Evolutionary conservation across 306 rosid genomes (phyloP).

Genomic region (Medicago ruthenica): DNA sequence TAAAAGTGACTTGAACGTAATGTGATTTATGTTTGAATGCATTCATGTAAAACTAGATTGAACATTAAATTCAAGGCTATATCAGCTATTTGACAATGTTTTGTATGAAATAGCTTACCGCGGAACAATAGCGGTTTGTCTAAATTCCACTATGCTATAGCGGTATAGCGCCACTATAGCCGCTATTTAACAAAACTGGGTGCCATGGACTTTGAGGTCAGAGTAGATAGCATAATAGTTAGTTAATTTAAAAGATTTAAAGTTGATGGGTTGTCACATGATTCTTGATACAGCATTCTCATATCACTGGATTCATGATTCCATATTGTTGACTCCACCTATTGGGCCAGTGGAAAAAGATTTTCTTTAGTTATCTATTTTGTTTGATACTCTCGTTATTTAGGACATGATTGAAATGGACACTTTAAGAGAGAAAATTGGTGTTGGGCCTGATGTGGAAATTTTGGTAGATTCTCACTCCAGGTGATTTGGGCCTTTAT

Average conservation of each 20-base stretch:
- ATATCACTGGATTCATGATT: background rate
- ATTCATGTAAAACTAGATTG: background rate
- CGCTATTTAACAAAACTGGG: too few species aligned
- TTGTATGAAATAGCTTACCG: too few species aligned
- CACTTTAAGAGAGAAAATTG: background rate
- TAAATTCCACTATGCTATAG: too few species aligned
- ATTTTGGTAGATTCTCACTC: background rate
- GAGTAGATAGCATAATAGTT: too few species aligned
- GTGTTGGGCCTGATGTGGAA: background rate
- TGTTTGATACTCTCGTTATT: background rate
- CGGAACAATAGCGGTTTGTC: too few species aligned
- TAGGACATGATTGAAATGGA: slow-evolving; percentile 7
- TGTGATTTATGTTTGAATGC: background rate
- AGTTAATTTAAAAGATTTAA: background rate
- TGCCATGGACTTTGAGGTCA: too few species aligned
- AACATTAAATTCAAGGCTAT: background rate
- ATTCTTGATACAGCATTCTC: background rate
- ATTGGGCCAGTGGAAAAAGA: too few species aligned
- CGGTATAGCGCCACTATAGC: too few species aligned
- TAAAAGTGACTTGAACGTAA: background rate
- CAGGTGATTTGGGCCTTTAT: background rate
- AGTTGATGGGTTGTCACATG: slow-evolving; percentile 6
- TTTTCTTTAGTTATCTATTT: too few species aligned
- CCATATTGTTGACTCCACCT: background rate
- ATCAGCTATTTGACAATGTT: too few species aligned